Evolutionary conservation across 2,329 filamentous ascomycete species (phyloP).

Genomic region (Botrytis porri): DNA sequence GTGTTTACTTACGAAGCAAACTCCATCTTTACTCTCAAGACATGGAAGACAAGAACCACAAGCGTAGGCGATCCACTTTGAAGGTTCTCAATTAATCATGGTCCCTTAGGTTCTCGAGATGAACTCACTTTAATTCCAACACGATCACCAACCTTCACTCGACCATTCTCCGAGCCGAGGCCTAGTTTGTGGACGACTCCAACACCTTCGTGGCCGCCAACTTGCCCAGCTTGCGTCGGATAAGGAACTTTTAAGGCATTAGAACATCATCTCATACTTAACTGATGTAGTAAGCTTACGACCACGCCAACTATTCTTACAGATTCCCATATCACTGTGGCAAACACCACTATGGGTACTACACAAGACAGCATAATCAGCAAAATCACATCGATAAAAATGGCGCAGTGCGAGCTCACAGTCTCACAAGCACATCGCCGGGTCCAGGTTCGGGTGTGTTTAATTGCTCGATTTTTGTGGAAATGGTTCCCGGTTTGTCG

Average conservation of each 20-base stretch:
- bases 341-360: constrained; percentile 63
- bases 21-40: constrained; percentile 58
- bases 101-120: not conserved
- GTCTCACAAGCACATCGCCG: constrained; percentile 60
- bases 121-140: constrained; percentile 62
- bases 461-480: constrained; percentile 60
- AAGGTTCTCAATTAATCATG: constrained; percentile 15
- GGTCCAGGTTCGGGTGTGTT: constrained; percentile 62
- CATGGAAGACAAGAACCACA: constrained; percentile 53
- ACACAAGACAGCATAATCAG: constrained; percentile 13
- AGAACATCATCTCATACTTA: constrained; percentile 22
- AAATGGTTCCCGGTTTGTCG: constrained; percentile 62
- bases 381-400: constrained; percentile 6
- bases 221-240: constrained; percentile 58
- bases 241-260: constrained; percentile 54
- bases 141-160: constrained; percentile 62
- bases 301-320: constrained; percentile 44
- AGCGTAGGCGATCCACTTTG: constrained; percentile 51
- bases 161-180: constrained; percentile 52
- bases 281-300: constrained; percentile 26
- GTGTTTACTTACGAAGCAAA: constrained; percentile 56
- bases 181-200: constrained; percentile 64
- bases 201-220: constrained; percentile 69
- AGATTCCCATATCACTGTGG: constrained; percentile 59
- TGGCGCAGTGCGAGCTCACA: constrained; percentile 42